phyloP scores from a whole-genome alignment of 495 filamentous ascomycete species.

The Opeltia flavorubescens region DNA sequence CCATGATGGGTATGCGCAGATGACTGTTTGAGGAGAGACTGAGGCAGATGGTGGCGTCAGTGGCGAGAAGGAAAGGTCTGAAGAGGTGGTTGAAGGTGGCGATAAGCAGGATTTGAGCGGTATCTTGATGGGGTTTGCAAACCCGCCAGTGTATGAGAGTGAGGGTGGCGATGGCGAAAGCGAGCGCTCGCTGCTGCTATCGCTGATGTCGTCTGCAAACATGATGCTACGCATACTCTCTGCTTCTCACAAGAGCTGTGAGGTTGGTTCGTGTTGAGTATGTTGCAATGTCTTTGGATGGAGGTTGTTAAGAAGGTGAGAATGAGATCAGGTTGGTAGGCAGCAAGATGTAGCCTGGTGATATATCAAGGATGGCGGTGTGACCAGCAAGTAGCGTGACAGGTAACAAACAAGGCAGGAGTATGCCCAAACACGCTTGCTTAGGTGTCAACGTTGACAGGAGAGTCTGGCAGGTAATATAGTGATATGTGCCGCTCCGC shows the following conservation, averaged over 20 bases:
- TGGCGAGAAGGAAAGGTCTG: constrained; percentile 7
- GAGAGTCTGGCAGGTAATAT: background rate
- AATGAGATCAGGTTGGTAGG: background rate
- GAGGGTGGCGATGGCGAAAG: constrained; percentile 10
- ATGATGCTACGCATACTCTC: background rate
- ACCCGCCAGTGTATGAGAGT: constrained; percentile 9
- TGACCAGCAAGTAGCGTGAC: background rate
- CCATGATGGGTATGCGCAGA: constrained; percentile 15
- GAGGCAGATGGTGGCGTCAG: constrained; percentile 5
- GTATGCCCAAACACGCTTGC: background rate
- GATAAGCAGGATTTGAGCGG: constrained; percentile 14
- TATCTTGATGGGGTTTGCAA: constrained; percentile 13
- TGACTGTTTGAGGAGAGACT: constrained; percentile 5
- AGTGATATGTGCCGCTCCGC: background rate
- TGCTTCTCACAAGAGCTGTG: background rate
- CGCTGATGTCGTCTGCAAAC: constrained; percentile 5
- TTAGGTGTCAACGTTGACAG: background rate
- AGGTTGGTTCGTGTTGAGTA: background rate
- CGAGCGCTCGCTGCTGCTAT: constrained; percentile 10
- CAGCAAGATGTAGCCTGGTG: background rate
- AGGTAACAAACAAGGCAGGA: background rate
- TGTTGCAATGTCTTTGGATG: background rate
- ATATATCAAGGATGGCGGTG: background rate
- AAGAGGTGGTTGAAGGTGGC: constrained; percentile 11
- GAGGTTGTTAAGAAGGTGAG: background rate